Percentiles rank a stretch among this genome's conserved stretches.
phyloP scores from a whole-genome alignment of 495 filamentous ascomycete genomes.

The Pyrenopolyporus hunteri region DNA sequence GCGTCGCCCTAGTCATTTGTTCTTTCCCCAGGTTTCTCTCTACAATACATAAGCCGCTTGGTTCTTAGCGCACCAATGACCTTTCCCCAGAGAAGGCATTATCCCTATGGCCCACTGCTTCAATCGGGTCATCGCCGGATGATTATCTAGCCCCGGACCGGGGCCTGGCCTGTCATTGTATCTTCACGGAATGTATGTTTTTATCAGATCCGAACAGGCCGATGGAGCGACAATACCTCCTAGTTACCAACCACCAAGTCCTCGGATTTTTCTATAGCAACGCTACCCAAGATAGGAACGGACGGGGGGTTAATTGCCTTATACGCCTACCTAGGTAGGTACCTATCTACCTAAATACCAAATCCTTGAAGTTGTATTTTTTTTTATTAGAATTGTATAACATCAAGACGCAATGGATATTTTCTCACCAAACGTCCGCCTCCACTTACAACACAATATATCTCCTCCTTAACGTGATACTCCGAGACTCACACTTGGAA shows the following conservation, averaged over 20 bases:
- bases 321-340: too few relatives aligned
- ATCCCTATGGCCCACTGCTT: background rate
- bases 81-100: background rate
- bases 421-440: too few relatives aligned
- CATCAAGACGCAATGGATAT: too few relatives aligned
- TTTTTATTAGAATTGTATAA: background rate
- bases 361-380: background rate
- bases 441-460: too few relatives aligned
- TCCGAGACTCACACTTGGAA: too few relatives aligned
- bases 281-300: too few relatives aligned
- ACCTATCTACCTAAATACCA: too few relatives aligned
- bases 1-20: conserved; percentile 2
- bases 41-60: background rate
- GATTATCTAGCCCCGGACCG: conserved; percentile 6
- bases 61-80: conserved; percentile 29
- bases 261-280: too few relatives aligned
- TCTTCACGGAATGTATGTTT: background rate
- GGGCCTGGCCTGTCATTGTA: background rate
- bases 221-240: background rate
- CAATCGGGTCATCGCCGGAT: conserved; percentile 17
- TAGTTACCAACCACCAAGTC: too few relatives aligned
- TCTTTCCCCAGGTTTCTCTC: conserved; percentile 28
- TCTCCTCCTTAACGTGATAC: too few relatives aligned
- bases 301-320: too few relatives aligned
- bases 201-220: conserved; percentile 23